Percentiles rank a stretch among this genome's conserved stretches.
phyloP scores from a whole-genome alignment of 176 grass and related monocot genomes.

The Aegilops tauschii region DNA sequence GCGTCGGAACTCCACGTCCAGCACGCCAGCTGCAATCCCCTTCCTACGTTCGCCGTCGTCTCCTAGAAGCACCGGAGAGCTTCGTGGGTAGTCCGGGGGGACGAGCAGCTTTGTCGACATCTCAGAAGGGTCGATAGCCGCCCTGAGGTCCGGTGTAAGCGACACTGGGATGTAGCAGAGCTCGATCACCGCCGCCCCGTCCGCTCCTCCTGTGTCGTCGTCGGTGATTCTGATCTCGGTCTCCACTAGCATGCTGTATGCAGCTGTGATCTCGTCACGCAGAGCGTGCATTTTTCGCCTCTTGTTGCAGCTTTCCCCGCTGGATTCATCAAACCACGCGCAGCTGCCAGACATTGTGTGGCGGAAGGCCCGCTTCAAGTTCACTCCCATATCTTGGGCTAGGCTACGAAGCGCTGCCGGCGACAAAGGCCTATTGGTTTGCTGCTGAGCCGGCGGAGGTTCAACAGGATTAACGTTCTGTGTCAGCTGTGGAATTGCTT shows the following conservation, averaged over 20 bases:
- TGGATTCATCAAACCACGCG: background rate
- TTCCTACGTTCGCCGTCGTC: background rate
- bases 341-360: background rate
- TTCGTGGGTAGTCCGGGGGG: constrained; percentile 23
- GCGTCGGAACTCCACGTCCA: background rate
- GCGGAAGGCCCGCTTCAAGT: background rate
- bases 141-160: background rate
- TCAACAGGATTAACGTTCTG: background rate
- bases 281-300: constrained; percentile 5
- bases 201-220: background rate
- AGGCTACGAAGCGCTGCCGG: background rate
- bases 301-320: background rate
- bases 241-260: background rate
- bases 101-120: background rate
- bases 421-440: background rate
- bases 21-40: background rate
- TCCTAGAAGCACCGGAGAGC: background rate
- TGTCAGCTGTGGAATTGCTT: background rate
- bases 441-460: background rate
- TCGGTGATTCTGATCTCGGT: background rate
- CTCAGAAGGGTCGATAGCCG: background rate
- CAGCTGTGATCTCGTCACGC: background rate
- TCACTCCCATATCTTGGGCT: background rate
- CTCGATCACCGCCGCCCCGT: background rate
- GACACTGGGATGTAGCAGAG: background rate